Evolutionary conservation across 164 flowering plant species (phyloP).

Genomic region (Aristolochia californica): DNA sequence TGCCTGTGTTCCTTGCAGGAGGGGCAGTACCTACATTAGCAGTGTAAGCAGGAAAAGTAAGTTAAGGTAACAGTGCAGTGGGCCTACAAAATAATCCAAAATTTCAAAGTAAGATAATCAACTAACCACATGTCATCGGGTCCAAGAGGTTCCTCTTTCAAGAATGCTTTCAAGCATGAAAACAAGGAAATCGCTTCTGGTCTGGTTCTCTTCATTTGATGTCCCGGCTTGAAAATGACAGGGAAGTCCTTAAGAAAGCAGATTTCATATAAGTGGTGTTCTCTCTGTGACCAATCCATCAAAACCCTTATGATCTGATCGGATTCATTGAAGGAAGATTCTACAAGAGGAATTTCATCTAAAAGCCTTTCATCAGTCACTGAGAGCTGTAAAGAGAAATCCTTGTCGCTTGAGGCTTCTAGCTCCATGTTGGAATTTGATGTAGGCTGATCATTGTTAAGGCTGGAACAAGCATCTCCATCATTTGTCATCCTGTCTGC

Average conservation of each 20-base stretch:
- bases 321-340: slow-evolving; percentile 30
- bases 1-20: slow-evolving; percentile 88
- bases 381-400: slow-evolving; percentile 41
- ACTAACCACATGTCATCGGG: slow-evolving; percentile 94
- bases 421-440: slow-evolving; percentile 23
- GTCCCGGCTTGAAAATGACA: slow-evolving; percentile 60
- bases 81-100: slow-evolving; percentile 7
- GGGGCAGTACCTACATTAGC: slow-evolving; percentile 78
- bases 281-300: slow-evolving; percentile 77
- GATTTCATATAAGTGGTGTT: slow-evolving; percentile 53
- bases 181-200: slow-evolving; percentile 78
- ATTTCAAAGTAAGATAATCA: not conserved
- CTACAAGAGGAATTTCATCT: slow-evolving; percentile 30
- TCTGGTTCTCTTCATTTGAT: slow-evolving; percentile 52
- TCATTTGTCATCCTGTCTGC: slow-evolving; percentile 16
- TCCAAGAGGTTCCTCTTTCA: slow-evolving; percentile 93
- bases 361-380: slow-evolving; percentile 42
- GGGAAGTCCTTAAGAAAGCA: slow-evolving; percentile 75
- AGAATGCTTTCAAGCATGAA: slow-evolving; percentile 91
- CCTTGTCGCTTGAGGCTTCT: slow-evolving; percentile 23
- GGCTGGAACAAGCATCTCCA: slow-evolving; percentile 18
- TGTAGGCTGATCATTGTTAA: slow-evolving; percentile 1
- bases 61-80: not conserved
- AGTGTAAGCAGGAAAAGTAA: not conserved
- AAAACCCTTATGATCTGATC: slow-evolving; percentile 31